phyloP scores from a whole-genome alignment of 495 filamentous ascomycete species.

The Hypoxylon fragiforme region DNA sequence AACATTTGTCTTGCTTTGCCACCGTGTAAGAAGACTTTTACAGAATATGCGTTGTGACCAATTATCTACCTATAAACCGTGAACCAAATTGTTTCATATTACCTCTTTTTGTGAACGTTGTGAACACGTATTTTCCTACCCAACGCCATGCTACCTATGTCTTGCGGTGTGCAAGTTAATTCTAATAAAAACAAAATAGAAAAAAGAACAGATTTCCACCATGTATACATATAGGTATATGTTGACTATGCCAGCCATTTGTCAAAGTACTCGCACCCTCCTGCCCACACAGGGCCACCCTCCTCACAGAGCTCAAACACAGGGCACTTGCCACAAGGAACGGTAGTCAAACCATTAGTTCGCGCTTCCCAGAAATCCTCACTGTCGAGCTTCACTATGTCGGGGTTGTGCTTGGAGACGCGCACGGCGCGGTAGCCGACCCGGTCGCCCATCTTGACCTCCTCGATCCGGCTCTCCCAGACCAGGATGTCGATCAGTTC shows the following conservation, averaged over 20 bases:
- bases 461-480: constrained; percentile 77
- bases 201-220: neutral
- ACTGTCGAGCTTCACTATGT: constrained; percentile 39
- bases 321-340: constrained; percentile 88
- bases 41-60: too few relatives aligned
- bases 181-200: constrained; percentile 1
- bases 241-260: constrained; percentile 65
- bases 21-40: neutral
- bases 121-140: neutral
- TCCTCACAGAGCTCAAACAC: constrained; percentile 92
- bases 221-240: neutral
- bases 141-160: constrained; percentile 26
- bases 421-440: constrained; percentile 55
- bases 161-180: constrained; percentile 9
- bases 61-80: too few relatives aligned
- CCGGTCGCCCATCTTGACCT: constrained; percentile 47
- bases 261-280: constrained; percentile 87
- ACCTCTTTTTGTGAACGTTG: neutral
- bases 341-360: constrained; percentile 73
- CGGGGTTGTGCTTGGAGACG: constrained; percentile 42
- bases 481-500: constrained; percentile 82
- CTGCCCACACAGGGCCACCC: constrained; percentile 83
- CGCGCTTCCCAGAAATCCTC: constrained; percentile 51
- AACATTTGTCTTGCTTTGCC: constrained; percentile 7
- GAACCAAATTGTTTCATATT: neutral